These are phyloP conservation scores for Amniculicola lignicola DNA, from an alignment of 495 filamentous ascomycete species.

Conservation along the genomic window DNA sequence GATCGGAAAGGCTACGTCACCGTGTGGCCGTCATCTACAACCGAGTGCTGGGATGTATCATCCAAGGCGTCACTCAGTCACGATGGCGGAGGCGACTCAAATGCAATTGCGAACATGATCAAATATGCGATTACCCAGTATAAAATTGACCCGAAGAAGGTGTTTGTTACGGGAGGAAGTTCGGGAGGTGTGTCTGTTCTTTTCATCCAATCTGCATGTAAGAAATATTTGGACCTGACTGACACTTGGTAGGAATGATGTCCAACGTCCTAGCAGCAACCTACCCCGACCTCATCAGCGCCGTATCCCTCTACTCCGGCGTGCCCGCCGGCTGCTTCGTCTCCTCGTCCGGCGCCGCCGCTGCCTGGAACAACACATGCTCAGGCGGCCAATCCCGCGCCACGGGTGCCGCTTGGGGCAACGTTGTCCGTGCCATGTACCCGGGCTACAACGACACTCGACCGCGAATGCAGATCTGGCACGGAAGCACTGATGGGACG, in stretches of 20 bases:
- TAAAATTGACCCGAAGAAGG: conserved; percentile 46
- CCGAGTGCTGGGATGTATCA: conserved; percentile 58
- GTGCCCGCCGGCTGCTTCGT: conserved; percentile 61
- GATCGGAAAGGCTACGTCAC: conserved; percentile 54
- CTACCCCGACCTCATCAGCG: conserved; percentile 60
- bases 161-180: conserved; percentile 54
- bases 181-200: conserved; percentile 44
- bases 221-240: too few species aligned
- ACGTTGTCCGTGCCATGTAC: conserved; percentile 52
- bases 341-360: conserved; percentile 39
- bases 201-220: background rate
- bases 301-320: conserved; percentile 57
- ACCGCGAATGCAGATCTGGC: conserved; percentile 57
- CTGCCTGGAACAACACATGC: conserved; percentile 56
- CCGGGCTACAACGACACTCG: conserved; percentile 53
- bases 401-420: conserved; percentile 52
- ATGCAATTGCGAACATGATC: conserved; percentile 57
- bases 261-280: conserved; percentile 55
- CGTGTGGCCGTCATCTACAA: conserved; percentile 50
- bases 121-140: conserved; percentile 52
- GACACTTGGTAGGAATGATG: conserved; percentile 28
- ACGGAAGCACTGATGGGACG: conserved; percentile 51
- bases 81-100: conserved; percentile 52
- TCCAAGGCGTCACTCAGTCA: conserved; percentile 50
- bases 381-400: conserved; percentile 48